Conservation (phyloP, 371 early-diverging fungal species). For the Apophysomyces sp. region DNA sequence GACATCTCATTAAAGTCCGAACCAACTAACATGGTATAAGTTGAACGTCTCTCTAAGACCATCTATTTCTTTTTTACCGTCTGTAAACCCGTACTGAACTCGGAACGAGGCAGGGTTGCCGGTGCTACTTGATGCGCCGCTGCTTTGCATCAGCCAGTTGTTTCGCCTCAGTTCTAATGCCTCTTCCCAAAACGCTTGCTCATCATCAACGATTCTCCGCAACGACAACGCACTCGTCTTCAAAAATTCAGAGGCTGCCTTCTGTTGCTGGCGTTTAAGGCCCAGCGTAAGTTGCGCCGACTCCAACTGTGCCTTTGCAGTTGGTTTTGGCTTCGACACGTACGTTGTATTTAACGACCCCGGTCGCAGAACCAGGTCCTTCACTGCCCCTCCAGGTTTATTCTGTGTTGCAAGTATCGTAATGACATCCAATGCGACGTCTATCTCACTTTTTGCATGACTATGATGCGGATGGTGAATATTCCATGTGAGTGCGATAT, state of each 20-base stretch:
- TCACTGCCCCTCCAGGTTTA: slow-evolving; percentile 24
- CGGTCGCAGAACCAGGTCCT: slow-evolving; percentile 44
- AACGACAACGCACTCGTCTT: slow-evolving; percentile 53
- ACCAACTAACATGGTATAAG: slow-evolving; percentile 29
- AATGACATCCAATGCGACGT: slow-evolving; percentile 74
- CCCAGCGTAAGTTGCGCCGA: slow-evolving; percentile 65
- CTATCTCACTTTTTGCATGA: slow-evolving; percentile 73
- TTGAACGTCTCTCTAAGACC: background rate
- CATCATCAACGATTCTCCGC: slow-evolving; percentile 49
- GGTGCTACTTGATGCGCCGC: slow-evolving; percentile 13
- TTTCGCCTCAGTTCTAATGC: slow-evolving; percentile 63
- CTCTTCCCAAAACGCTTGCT: slow-evolving; percentile 68
- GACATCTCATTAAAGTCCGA: slow-evolving; percentile 38
- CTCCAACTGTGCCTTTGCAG: slow-evolving; percentile 50
- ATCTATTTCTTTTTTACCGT: slow-evolving; percentile 35
- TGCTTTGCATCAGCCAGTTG: slow-evolving; percentile 68
- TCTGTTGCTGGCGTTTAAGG: slow-evolving; percentile 67
- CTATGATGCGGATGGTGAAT: slow-evolving; percentile 24
- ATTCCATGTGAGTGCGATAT: background rate
- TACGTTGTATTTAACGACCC: slow-evolving; percentile 59
- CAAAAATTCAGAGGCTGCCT: slow-evolving; percentile 60
- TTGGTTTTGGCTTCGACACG: slow-evolving; percentile 48
- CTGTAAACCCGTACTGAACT: slow-evolving; percentile 61
- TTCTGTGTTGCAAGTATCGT: slow-evolving; percentile 61
- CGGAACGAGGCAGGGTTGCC: slow-evolving; percentile 25